Evolutionary conservation across 2,329 filamentous ascomycete genomes (phyloP).

Genomic region (Trichoderma sp.): DNA sequence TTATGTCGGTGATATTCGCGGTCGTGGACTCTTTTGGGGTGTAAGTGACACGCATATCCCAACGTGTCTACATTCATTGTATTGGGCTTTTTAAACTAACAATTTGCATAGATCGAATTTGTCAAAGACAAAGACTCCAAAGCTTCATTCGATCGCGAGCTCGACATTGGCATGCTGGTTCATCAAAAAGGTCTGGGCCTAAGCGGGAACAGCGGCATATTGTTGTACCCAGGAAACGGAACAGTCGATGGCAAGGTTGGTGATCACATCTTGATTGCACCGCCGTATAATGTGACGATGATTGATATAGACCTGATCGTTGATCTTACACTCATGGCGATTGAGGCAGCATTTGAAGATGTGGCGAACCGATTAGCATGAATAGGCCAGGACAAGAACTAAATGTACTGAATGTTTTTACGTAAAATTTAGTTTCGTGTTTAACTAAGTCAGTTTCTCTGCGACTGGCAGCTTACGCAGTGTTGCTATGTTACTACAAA

Average conservation of each 20-base stretch:
- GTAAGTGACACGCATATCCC: constrained; percentile 22
- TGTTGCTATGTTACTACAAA: background rate
- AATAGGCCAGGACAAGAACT: background rate
- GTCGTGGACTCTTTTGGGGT: constrained; percentile 52
- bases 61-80: background rate
- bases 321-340: background rate
- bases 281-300: background rate
- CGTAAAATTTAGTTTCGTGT: background rate
- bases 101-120: constrained; percentile 34
- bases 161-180: background rate
- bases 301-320: background rate
- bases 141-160: constrained; percentile 31
- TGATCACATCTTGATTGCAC: background rate
- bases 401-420: background rate
- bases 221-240: background rate
- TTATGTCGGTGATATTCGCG: constrained; percentile 60
- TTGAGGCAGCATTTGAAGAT: background rate
- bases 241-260: background rate
- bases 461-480: background rate
- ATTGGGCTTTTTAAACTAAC: background rate
- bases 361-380: background rate
- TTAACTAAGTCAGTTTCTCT: background rate
- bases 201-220: background rate
- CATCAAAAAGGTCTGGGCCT: background rate
- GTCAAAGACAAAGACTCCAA: constrained; percentile 39